Conservation (phyloP, 164 flowering plant species). For the Dillenia turbinata region DNA sequence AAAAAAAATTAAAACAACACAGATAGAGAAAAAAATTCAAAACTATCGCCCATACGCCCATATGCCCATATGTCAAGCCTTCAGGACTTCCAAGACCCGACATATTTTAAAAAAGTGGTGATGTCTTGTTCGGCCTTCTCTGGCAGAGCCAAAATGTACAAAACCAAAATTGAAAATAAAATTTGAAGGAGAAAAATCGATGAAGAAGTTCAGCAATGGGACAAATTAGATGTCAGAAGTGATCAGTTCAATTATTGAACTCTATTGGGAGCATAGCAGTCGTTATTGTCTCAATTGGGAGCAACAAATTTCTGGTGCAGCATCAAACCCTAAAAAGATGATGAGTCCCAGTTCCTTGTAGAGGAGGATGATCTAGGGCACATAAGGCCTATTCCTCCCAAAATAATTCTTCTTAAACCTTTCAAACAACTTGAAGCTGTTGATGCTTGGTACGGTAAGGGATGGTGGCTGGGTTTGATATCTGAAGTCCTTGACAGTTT, state of each 20-base stretch:
- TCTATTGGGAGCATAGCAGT: conserved; percentile 16
- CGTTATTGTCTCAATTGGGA: conserved; percentile 7
- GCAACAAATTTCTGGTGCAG: conserved; percentile 18
- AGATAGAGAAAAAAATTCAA: too few relatives aligned
- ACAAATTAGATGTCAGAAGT: conserved; percentile 18
- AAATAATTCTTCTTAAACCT: not conserved
- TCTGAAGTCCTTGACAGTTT: conserved; percentile 13
- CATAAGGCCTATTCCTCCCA: conserved; percentile 29
- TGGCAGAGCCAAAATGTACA: not conserved
- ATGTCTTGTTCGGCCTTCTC: too few relatives aligned
- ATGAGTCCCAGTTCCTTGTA: conserved; percentile 12
- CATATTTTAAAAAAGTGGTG: too few relatives aligned
- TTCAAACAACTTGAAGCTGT: conserved; percentile 21
- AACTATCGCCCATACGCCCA: too few relatives aligned
- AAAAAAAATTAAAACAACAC: too few relatives aligned
- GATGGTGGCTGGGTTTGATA: conserved; percentile 36
- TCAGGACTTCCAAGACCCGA: too few relatives aligned
- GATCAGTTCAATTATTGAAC: conserved; percentile 16
- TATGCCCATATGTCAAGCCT: too few relatives aligned
- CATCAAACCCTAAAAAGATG: conserved; percentile 19
- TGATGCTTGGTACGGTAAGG: conserved; percentile 31
- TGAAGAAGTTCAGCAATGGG: conserved; percentile 7
- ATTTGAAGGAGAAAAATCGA: conserved; percentile 1
- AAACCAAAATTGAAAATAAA: conserved; percentile 4
- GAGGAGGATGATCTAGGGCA: conserved; percentile 15